These are phyloP conservation scores for Crithidia expoeki DNA, from an alignment of 208 protist genomes.

Conservation along the genomic window DNA sequence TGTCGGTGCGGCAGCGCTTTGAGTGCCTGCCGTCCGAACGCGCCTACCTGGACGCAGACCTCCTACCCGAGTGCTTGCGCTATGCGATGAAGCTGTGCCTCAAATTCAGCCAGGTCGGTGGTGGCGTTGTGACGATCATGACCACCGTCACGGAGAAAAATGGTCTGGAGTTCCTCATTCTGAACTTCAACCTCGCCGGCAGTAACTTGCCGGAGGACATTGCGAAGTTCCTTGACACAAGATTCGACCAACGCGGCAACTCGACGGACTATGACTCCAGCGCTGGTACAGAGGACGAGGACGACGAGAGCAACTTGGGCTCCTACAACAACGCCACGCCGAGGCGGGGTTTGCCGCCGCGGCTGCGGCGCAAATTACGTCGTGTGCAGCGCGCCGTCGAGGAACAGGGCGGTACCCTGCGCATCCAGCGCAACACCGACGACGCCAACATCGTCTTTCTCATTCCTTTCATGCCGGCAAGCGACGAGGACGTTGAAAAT, in stretches of 20 bases:
- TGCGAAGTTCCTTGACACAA: slow-evolving; percentile 43
- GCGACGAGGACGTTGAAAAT: slow-evolving; percentile 48
- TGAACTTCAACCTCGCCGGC: slow-evolving; percentile 78
- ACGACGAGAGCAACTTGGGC: slow-evolving; percentile 21
- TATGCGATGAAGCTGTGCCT: slow-evolving; percentile 73
- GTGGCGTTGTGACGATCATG: slow-evolving; percentile 58
- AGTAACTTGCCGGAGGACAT: slow-evolving; percentile 56
- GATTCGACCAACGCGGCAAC: slow-evolving; percentile 17
- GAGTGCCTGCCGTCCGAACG: slow-evolving; percentile 64
- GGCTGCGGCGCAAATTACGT: slow-evolving; percentile 44
- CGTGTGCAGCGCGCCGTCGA: slow-evolving; percentile 68
- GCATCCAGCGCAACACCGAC: slow-evolving; percentile 39
- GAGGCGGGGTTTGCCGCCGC: slow-evolving; percentile 13
- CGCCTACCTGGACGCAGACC: slow-evolving; percentile 66
- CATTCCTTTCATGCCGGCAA: slow-evolving; percentile 74
- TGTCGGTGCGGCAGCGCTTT: slow-evolving; percentile 75
- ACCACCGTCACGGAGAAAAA: slow-evolving; percentile 70
- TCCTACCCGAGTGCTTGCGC: slow-evolving; percentile 77
- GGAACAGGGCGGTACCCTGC: slow-evolving; percentile 81
- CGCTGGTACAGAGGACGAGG: slow-evolving; percentile 16
- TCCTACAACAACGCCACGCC: slow-evolving; percentile 12
- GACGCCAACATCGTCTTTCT: slow-evolving; percentile 69
- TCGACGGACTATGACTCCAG: slow-evolving; percentile 12
- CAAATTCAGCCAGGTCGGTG: slow-evolving; percentile 25
- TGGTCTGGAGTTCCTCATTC: slow-evolving; percentile 79